Percentiles rank a stretch among this genome's conserved stretches.
Conservation (phyloP, 495 filamentous ascomycete genomes). For the Hyaloscypha variabilis region DNA sequence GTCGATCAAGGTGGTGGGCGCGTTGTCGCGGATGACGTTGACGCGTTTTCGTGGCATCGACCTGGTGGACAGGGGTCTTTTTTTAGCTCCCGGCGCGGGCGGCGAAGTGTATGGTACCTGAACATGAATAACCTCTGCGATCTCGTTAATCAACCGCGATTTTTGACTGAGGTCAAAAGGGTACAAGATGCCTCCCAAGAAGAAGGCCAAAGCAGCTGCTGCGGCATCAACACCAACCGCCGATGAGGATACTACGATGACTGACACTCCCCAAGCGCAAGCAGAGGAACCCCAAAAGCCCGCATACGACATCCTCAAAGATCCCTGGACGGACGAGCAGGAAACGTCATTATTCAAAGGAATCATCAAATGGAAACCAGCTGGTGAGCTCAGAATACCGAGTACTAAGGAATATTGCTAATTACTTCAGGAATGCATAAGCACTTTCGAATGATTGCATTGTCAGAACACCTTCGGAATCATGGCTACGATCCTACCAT, state of each 20-base stretch:
- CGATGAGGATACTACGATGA: conserved; percentile 55
- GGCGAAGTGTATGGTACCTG: not conserved
- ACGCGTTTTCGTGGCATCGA: conserved; percentile 12
- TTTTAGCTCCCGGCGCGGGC: not conserved
- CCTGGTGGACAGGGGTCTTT: not conserved
- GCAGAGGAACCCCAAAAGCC: conserved; percentile 46
- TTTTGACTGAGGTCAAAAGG: not conserved
- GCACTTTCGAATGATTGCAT: conserved; percentile 93
- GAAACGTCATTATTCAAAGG: conserved; percentile 89
- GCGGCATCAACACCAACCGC: conserved; percentile 43
- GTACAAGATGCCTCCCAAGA: conserved; percentile 71
- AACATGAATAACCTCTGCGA: not conserved
- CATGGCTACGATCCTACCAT: conserved; percentile 75
- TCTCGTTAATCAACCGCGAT: not conserved
- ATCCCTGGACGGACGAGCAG: conserved; percentile 95
- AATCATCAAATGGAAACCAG: conserved; percentile 89
- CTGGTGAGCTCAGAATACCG: conserved; percentile 58
- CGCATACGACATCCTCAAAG: conserved; percentile 49
- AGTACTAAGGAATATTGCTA: not conserved
- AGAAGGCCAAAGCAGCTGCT: conserved; percentile 52
- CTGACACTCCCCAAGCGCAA: conserved; percentile 46
- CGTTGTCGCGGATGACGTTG: conserved; percentile 17
- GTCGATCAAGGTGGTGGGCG: conserved; percentile 1
- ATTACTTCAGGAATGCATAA: conserved; percentile 81
- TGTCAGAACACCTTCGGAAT: conserved; percentile 81